A percentile compares a stretch with the other conserved stretches of the same genome.
These are phyloP conservation scores for Parastagonospora nodorum DNA, from an alignment of 2,329 filamentous ascomycete genomes.

Conservation along the genomic window DNA sequence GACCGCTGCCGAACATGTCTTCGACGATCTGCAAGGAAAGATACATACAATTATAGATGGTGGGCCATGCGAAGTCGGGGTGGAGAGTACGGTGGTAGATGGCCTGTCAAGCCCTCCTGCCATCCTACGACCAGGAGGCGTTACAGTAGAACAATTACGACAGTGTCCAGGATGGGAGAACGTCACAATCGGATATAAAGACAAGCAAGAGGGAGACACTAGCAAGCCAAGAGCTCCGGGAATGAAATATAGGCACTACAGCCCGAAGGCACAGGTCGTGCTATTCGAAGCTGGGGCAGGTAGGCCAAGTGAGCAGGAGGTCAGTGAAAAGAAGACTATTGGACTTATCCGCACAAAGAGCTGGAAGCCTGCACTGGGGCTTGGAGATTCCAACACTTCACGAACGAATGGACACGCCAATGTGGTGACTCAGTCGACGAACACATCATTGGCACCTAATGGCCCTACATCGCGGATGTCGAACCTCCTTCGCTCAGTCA, in stretches of 20 bases:
- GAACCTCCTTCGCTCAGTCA: constrained; percentile 43
- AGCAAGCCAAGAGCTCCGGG: constrained; percentile 80
- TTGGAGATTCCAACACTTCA: constrained; percentile 4
- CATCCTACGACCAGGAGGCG: constrained; percentile 83
- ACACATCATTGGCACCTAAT: background rate
- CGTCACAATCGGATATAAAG: constrained; percentile 78
- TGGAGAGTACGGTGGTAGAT: constrained; percentile 97
- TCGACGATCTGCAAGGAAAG: constrained; percentile 78
- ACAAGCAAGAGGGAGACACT: constrained; percentile 66
- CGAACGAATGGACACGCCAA: constrained; percentile 13
- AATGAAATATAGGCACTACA: constrained; percentile 99
- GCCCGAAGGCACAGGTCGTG: constrained; percentile 83
- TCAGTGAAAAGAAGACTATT: constrained; percentile 38
- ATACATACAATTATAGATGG: constrained; percentile 91
- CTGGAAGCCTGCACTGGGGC: constrained; percentile 30
- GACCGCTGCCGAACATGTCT: constrained; percentile 86
- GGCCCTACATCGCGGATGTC: constrained; percentile 15
- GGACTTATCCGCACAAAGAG: constrained; percentile 47
- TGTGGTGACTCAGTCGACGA: constrained; percentile 5
- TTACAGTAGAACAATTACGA: constrained; percentile 80
- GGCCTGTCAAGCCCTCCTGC: constrained; percentile 80
- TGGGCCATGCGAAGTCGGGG: constrained; percentile 82
- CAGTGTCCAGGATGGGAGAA: constrained; percentile 79
- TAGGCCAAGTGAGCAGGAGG: constrained; percentile 32
- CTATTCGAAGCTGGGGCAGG: constrained; percentile 70